phyloP scores from a whole-genome alignment of 2,329 filamentous ascomycete species.

The Setomelanomma holmii region DNA sequence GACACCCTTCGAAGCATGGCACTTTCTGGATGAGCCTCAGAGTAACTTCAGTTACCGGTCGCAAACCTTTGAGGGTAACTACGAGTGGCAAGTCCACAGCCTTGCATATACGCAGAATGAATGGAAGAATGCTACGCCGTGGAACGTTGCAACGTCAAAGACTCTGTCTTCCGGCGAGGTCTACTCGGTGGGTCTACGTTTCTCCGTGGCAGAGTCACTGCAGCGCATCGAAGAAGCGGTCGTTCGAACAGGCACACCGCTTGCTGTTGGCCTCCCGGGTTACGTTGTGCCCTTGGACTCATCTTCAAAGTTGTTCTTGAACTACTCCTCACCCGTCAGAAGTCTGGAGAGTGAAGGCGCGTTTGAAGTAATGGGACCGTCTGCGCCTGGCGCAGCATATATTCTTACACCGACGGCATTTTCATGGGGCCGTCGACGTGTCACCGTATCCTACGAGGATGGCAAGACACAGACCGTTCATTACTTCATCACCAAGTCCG shows the following conservation, averaged over 20 bases:
- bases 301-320: slow-evolving; percentile 56
- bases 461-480: slow-evolving; percentile 61
- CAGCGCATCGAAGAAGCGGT: slow-evolving; percentile 59
- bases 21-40: slow-evolving; percentile 57
- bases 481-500: slow-evolving; percentile 62
- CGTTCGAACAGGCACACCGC: slow-evolving; percentile 52
- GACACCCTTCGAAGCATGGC: slow-evolving; percentile 63
- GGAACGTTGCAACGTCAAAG: slow-evolving; percentile 62
- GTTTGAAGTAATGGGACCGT: slow-evolving; percentile 43
- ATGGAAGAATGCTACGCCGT: slow-evolving; percentile 60
- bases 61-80: slow-evolving; percentile 67
- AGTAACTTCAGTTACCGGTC: slow-evolving; percentile 47
- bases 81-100: slow-evolving; percentile 65
- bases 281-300: slow-evolving; percentile 61
- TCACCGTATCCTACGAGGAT: slow-evolving; percentile 59
- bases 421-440: slow-evolving; percentile 59
- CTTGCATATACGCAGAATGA: slow-evolving; percentile 64
- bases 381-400: slow-evolving; percentile 46
- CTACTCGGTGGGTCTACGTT: slow-evolving; percentile 59
- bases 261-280: slow-evolving; percentile 62
- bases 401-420: slow-evolving; percentile 52
- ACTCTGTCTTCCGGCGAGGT: slow-evolving; percentile 55
- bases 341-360: slow-evolving; percentile 50
- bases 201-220: slow-evolving; percentile 57
- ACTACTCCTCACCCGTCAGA: slow-evolving; percentile 49